Evolutionary conservation across 768 basidiomycete species (phyloP).

Genomic region (Suillus hirtellus): DNA sequence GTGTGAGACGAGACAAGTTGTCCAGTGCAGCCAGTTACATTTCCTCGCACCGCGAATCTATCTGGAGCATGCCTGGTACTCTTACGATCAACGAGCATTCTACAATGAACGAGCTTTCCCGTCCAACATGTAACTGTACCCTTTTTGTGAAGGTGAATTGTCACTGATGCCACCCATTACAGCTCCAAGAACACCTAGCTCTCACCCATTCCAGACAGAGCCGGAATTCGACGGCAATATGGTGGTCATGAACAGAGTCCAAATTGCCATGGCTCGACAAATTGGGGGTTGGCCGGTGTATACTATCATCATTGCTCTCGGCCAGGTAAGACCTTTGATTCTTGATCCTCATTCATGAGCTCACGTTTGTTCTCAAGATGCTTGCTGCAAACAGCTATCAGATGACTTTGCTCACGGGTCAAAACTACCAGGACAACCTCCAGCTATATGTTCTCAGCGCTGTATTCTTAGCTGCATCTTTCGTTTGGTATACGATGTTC

Average conservation of each 20-base stretch:
- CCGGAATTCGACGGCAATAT: slow-evolving; percentile 56
- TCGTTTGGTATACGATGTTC: slow-evolving; percentile 90
- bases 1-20: slow-evolving; percentile 85
- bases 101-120: slow-evolving; percentile 57
- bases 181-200: slow-evolving; percentile 49
- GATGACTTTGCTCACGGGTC: slow-evolving; percentile 85
- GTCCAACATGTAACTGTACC: slow-evolving; percentile 67
- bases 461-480: slow-evolving; percentile 83
- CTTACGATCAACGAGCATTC: slow-evolving; percentile 42
- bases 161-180: slow-evolving; percentile 9
- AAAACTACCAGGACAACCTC: slow-evolving; percentile 76
- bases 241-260: slow-evolving; percentile 79
- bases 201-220: slow-evolving; percentile 51
- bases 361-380: slow-evolving; percentile 49
- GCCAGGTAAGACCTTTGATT: slow-evolving; percentile 54
- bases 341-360: slow-evolving; percentile 8
- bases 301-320: slow-evolving; percentile 82
- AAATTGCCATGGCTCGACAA: slow-evolving; percentile 81
- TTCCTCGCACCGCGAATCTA: slow-evolving; percentile 77
- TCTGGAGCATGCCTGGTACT: slow-evolving; percentile 70
- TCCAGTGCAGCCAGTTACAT: slow-evolving; percentile 77
- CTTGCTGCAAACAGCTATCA: slow-evolving; percentile 92
- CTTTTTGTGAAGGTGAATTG: slow-evolving; percentile 2
- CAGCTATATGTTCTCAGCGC: slow-evolving; percentile 91
- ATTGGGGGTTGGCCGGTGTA: slow-evolving; percentile 89